Conservation (phyloP, 495 filamentous ascomycete species). For the Monascus purpureus region DNA sequence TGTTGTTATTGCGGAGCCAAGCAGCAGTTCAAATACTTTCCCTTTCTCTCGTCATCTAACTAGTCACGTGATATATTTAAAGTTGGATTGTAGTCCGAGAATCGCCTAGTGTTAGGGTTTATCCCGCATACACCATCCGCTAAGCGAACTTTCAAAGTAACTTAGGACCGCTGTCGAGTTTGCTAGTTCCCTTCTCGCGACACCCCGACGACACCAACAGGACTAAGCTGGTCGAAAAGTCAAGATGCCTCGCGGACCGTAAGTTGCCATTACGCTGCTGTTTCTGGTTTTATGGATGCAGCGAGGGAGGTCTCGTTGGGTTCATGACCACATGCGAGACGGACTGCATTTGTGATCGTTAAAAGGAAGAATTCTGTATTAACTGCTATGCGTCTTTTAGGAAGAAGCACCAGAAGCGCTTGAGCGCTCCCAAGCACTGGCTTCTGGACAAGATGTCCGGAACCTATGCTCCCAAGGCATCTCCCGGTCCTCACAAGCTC, state of each 20-base stretch:
- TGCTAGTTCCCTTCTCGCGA: conserved; percentile 13
- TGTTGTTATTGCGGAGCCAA: neutral
- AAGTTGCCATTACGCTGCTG: conserved; percentile 29
- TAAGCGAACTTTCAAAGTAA: conserved; percentile 24
- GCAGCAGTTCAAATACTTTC: neutral
- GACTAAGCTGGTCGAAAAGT: conserved; percentile 31
- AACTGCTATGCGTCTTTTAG: conserved; percentile 35
- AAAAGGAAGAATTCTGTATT: conserved; percentile 13
- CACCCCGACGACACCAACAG: conserved; percentile 27
- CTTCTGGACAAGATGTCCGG: conserved; percentile 98
- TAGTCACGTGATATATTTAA: conserved; percentile 1
- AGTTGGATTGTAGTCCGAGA: too few species aligned
- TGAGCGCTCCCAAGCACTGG: conserved; percentile 97
- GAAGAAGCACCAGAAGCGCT: conserved; percentile 99
- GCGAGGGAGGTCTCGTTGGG: neutral
- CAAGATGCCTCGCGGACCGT: conserved; percentile 58
- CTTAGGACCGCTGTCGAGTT: conserved; percentile 11
- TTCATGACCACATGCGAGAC: too few species aligned
- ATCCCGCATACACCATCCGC: conserved; percentile 15
- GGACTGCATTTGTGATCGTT: too few species aligned
- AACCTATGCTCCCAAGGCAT: conserved; percentile 90
- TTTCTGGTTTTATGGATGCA: neutral
- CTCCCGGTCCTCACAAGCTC: conserved; percentile 96
- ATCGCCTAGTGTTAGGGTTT: conserved; percentile 23
- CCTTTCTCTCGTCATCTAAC: neutral